Evolutionary conservation across 768 basidiomycete species (phyloP).

Genomic region (Daedaleopsis sinensis): DNA sequence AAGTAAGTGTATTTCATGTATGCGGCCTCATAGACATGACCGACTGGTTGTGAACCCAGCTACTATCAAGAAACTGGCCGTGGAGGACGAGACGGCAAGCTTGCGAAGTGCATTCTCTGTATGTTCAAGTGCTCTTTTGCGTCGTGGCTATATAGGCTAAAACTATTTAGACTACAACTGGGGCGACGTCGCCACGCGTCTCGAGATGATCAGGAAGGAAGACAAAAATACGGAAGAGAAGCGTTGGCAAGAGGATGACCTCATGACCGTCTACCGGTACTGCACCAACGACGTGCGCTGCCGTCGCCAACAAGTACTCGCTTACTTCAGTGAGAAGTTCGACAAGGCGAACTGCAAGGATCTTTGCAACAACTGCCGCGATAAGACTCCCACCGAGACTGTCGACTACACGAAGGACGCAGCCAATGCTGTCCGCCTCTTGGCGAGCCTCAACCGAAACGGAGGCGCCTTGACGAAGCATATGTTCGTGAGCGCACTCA

Average conservation of each 20-base stretch:
- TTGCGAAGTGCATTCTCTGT: slow-evolving; percentile 90
- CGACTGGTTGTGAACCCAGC: slow-evolving; percentile 36
- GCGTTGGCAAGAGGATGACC: slow-evolving; percentile 60
- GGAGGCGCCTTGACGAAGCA: slow-evolving; percentile 50
- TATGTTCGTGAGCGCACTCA: slow-evolving; percentile 64
- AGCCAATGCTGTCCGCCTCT: slow-evolving; percentile 3
- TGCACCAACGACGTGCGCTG: slow-evolving; percentile 84
- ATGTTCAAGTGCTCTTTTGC: slow-evolving; percentile 30
- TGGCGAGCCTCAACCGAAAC: neutral
- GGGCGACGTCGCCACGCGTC: slow-evolving; percentile 56
- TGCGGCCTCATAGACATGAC: neutral
- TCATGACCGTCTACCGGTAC: slow-evolving; percentile 74
- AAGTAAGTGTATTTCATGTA: slow-evolving; percentile 53
- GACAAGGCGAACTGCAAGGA: slow-evolving; percentile 62
- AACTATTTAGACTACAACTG: slow-evolving; percentile 62
- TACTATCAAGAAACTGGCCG: slow-evolving; percentile 98
- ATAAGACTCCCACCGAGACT: slow-evolving; percentile 29
- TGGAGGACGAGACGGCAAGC: slow-evolving; percentile 87
- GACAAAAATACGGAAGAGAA: slow-evolving; percentile 52
- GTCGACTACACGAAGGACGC: slow-evolving; percentile 32
- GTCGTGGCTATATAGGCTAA: neutral
- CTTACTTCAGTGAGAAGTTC: slow-evolving; percentile 88
- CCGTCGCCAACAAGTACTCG: slow-evolving; percentile 83
- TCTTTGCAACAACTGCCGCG: slow-evolving; percentile 84
- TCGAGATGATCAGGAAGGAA: slow-evolving; percentile 63